Percentiles rank a stretch among this genome's conserved stretches.
These are phyloP conservation scores for Aspergillus sp. DNA, from an alignment of 2,329 filamentous ascomycete genomes.

Conservation along the genomic window DNA sequence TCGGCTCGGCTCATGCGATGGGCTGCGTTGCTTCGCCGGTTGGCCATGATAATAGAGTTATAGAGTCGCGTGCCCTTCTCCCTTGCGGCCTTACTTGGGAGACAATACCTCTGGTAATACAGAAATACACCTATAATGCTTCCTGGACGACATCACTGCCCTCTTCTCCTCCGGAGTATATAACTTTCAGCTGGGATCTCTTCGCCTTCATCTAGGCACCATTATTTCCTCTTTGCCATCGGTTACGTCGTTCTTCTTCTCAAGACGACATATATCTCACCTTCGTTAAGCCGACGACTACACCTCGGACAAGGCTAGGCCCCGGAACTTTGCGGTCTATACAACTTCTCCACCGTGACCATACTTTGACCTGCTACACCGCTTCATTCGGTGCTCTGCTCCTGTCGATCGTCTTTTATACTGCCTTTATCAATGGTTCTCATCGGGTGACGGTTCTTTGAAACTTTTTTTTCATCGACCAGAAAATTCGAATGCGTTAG, in stretches of 20 bases:
- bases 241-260: background rate
- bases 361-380: constrained; percentile 12
- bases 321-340: background rate
- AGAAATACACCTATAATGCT: no score
- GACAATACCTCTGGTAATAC: no score
- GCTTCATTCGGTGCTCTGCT: constrained; percentile 11
- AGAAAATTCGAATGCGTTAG: no score
- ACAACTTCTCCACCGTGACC: constrained; percentile 10
- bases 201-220: background rate
- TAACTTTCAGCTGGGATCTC: background rate
- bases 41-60: no score
- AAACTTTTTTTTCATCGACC: background rate
- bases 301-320: no score
- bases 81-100: no score
- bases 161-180: background rate
- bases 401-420: constrained; percentile 6
- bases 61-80: no score
- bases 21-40: no score
- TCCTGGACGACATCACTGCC: background rate
- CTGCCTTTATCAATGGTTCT: constrained; percentile 4
- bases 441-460: constrained; percentile 8
- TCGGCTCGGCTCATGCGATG: no score
- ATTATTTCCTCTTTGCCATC: constrained; percentile 1
- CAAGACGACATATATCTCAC: no score
- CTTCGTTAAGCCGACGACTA: no score